phyloP scores from a whole-genome alignment of 345 rosid species.

The Syzygium jambos region DNA sequence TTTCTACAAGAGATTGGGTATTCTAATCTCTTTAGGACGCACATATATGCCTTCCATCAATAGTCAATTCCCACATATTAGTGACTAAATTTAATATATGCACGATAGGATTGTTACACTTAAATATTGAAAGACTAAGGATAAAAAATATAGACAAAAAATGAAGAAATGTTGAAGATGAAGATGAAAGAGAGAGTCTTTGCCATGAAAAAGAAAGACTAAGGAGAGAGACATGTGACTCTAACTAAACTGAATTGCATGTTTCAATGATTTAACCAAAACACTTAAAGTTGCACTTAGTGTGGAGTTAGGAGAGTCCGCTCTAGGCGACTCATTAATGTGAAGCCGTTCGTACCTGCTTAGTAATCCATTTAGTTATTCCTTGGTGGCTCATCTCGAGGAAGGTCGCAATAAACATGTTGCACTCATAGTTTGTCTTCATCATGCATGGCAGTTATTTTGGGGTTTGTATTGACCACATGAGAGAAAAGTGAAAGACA shows the following conservation, averaged over 20 bases:
- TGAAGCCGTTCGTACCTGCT: background rate
- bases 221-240: background rate
- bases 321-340: background rate
- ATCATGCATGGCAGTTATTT: background rate
- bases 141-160: too few species aligned
- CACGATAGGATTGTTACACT: too few species aligned
- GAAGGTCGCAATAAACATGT: background rate
- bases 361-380: background rate
- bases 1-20: too few species aligned
- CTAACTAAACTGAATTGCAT: background rate
- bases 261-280: background rate
- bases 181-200: too few species aligned
- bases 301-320: background rate
- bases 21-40: too few species aligned
- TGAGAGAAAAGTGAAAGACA: constrained; percentile 32
- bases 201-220: too few species aligned
- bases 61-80: too few species aligned
- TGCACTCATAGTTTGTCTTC: background rate
- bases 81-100: too few species aligned
- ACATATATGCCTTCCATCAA: too few species aligned
- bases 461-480: background rate
- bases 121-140: too few species aligned
- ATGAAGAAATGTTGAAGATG: too few species aligned
- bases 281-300: background rate
- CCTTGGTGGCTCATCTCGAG: background rate